Evolutionary conservation across 1,284 basidiomycete species (phyloP).

Genomic region (Hypsizygus ulmarius): DNA sequence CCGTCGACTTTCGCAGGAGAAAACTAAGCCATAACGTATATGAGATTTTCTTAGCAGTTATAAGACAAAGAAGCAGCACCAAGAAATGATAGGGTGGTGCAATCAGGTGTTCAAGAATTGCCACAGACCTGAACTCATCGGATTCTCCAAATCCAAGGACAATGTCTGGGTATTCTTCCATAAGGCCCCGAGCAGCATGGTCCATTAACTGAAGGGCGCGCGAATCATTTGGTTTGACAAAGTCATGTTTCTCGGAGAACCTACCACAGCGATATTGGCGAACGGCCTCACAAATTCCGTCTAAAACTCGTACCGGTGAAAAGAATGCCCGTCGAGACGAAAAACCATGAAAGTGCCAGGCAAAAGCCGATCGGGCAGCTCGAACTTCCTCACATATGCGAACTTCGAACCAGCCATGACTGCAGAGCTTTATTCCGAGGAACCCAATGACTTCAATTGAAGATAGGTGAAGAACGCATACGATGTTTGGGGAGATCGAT

Average conservation of each 20-base stretch:
- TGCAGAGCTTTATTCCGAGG: too few species aligned
- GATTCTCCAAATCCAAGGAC: slow-evolving; percentile 93
- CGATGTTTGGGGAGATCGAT: slow-evolving; percentile 10
- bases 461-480: too few species aligned
- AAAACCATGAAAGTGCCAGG: slow-evolving; percentile 86
- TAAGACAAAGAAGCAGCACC: background rate
- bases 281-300: background rate
- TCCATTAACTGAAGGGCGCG: slow-evolving; percentile 92
- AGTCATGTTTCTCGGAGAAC: slow-evolving; percentile 82
- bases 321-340: slow-evolving; percentile 91
- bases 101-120: background rate
- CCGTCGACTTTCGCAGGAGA: slow-evolving; percentile 73
- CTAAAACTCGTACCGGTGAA: slow-evolving; percentile 71
- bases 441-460: too few species aligned
- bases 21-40: slow-evolving; percentile 55
- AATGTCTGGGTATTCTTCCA: slow-evolving; percentile 82
- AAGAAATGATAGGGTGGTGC: background rate
- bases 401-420: slow-evolving; percentile 90
- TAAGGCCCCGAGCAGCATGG: slow-evolving; percentile 77
- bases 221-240: slow-evolving; percentile 90
- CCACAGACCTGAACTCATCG: slow-evolving; percentile 87
- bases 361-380: slow-evolving; percentile 84
- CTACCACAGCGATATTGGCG: slow-evolving; percentile 39
- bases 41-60: background rate
- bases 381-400: slow-evolving; percentile 89